Conservation (phyloP, 2,329 filamentous ascomycete genomes). For the Rhynchosporium graminicola region DNA sequence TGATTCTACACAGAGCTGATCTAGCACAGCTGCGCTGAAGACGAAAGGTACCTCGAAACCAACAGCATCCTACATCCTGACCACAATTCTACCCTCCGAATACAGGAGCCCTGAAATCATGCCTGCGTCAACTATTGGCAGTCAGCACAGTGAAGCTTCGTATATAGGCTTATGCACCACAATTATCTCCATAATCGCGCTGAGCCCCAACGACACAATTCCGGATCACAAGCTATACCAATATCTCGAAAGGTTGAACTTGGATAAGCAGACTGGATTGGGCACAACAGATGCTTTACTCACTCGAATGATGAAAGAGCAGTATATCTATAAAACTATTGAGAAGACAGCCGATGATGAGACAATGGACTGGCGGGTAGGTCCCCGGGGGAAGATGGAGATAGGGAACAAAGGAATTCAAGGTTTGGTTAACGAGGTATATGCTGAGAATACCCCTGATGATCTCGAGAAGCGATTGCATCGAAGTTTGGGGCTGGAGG, state of each 20-base stretch:
- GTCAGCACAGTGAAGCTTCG: conserved; percentile 67
- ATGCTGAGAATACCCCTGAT: conserved; percentile 51
- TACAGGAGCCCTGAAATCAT: conserved; percentile 71
- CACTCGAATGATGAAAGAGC: conserved; percentile 74
- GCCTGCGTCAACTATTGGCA: conserved; percentile 66
- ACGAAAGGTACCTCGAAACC: conserved; percentile 51
- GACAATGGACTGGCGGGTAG: conserved; percentile 77
- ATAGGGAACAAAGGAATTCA: conserved; percentile 76
- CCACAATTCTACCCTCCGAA: conserved; percentile 66
- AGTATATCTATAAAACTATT: conserved; percentile 77
- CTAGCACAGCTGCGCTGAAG: conserved; percentile 40
- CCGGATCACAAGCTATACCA: conserved; percentile 77
- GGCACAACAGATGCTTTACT: conserved; percentile 77
- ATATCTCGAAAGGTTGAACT: conserved; percentile 73
- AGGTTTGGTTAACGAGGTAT: conserved; percentile 65
- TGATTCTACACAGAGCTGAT: conserved; percentile 33
- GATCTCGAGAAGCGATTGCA: conserved; percentile 62
- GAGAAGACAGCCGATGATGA: conserved; percentile 75
- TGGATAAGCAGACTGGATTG: conserved; percentile 69
- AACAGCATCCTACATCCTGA: conserved; percentile 75
- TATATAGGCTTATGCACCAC: conserved; percentile 82
- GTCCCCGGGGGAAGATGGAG: conserved; percentile 82
- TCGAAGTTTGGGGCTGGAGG: conserved; percentile 59
- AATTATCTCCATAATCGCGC: conserved; percentile 73
- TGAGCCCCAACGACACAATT: conserved; percentile 68